phyloP scores from a whole-genome alignment of 1,139 yeast genomes.

The Yamadazyma sp. region DNA sequence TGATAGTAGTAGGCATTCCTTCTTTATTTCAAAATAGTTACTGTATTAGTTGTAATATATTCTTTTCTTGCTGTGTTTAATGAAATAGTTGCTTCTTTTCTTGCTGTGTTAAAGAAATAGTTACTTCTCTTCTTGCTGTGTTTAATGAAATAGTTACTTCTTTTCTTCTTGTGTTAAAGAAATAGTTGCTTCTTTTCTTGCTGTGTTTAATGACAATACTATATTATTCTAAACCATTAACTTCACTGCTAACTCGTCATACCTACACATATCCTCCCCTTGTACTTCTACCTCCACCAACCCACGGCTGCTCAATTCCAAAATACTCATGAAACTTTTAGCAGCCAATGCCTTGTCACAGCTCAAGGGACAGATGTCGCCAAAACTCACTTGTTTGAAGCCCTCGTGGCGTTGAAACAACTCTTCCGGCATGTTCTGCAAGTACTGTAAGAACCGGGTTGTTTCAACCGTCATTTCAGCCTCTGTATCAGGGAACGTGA shows the following conservation, averaged over 20 bases:
- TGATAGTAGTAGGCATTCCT: background rate
- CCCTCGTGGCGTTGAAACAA: no score
- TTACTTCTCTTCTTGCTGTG: no score
- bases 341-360: slow-evolving; percentile 29
- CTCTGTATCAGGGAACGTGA: background rate
- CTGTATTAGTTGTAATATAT: slow-evolving; percentile 4
- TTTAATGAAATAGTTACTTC: no score
- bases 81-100: no score
- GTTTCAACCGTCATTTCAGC: background rate
- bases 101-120: no score
- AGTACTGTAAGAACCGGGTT: slow-evolving; percentile 1
- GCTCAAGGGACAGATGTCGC: slow-evolving; percentile 11
- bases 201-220: no score
- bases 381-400: slow-evolving; percentile 1
- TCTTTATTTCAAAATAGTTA: slow-evolving; percentile 1
- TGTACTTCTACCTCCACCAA: slow-evolving; percentile 4
- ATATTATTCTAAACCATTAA: background rate
- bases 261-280: background rate
- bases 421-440: background rate
- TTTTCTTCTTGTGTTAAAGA: no score
- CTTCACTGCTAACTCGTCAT: background rate
- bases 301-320: slow-evolving; percentile 33
- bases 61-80: no score
- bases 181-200: no score
- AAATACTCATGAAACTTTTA: slow-evolving; percentile 37